Conservation (phyloP, 192 early-diverging fungal species). For the Paraglomus occultum region DNA sequence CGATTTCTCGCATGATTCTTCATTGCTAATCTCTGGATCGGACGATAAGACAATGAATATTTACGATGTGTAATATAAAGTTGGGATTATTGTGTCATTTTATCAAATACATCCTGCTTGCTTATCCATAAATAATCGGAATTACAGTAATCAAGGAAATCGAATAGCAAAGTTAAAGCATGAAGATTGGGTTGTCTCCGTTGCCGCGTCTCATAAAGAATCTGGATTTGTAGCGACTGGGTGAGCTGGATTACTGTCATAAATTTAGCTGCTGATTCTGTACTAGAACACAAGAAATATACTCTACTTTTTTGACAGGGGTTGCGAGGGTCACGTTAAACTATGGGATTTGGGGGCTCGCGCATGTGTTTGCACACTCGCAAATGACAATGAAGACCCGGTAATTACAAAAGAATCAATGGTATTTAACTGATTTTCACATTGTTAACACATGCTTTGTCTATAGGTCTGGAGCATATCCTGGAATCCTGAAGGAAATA, state of each 20-base stretch:
- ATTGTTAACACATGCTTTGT: not conserved
- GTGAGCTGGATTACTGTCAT: not conserved
- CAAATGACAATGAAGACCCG: not conserved
- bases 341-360: conserved; percentile 8
- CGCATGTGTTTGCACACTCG: not conserved
- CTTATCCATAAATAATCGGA: not conserved
- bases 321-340: conserved; percentile 8
- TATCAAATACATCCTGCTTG: not conserved
- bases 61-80: conserved; percentile 27
- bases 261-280: not conserved
- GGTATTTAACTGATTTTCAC: not conserved
- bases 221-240: conserved; percentile 15
- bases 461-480: conserved; percentile 17
- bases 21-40: conserved; percentile 26
- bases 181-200: conserved; percentile 20
- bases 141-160: conserved; percentile 21
- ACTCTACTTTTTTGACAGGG: not conserved
- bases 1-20: conserved; percentile 13
- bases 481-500: conserved; percentile 25
- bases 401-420: not conserved
- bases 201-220: conserved; percentile 10
- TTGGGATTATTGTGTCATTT: not conserved
- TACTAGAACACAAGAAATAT: not conserved
- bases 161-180: conserved; percentile 15
- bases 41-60: conserved; percentile 24